Base-by-base conservation (phyloP, 78 protist genomes). In the Dictyostelium capitatum region DNA sequence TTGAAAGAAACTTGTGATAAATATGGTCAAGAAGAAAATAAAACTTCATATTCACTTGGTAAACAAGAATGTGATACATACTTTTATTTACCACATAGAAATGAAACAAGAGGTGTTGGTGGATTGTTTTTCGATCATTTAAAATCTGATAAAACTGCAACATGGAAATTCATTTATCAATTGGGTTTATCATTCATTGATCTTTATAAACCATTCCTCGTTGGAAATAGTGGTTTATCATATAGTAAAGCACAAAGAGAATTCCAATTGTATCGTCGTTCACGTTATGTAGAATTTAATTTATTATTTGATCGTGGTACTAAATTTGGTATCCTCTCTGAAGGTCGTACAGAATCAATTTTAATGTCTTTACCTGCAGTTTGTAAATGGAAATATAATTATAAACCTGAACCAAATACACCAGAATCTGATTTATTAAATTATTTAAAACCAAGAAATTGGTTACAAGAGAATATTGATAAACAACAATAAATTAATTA, bases 271-370 rank as follows among this genome's bases (percentile, higher is more conserved):
- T 67, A 84, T 54, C 82, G 97, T 62, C 64, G 97, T 23, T 73
- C 83, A 30, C 72, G 97, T 28, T 95, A 95, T 56, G 97, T 95
- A 1, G 97, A 95, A 25, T 95, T 95, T 84, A 95, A 95, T 46
- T 89, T 95, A 56, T 59, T 83, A 47, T 90, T 82, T 73, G 97
- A 95, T 65, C 48, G 97, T 56, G 97, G 95, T 46, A 95, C 97
- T 28, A 89, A 87, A 28, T 95, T 95, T 62, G 97, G 97, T 57
- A 85, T 95, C 54, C 81, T 84, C 47, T 81, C 91, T 2, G 91
- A 75, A 65, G 97, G 97, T 57, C 46, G 97, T n/a, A 84, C 73
- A 9, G 97, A 95, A 67, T 84, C 95, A 20, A 95, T 95, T 77
- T 80, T 95, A 20, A 95, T 95, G 97, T 95, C 97, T 41, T 37